phyloP scores from a whole-genome alignment of 495 filamentous ascomycete species.

The Trypethelium eluteriae region DNA sequence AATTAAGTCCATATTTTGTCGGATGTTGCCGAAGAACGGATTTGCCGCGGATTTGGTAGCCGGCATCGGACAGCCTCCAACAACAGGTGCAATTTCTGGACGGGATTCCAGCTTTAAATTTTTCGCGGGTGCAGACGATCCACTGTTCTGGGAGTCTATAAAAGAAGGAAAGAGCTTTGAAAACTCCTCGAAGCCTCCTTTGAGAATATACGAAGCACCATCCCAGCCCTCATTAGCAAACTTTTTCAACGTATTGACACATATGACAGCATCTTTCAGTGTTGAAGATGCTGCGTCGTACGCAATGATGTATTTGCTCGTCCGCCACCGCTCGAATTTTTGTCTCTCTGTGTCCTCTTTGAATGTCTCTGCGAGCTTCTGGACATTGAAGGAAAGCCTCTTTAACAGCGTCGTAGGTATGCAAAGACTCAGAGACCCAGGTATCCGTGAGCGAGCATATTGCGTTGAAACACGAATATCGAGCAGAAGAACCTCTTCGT shows the following conservation, averaged over 20 bases:
- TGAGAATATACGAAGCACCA: constrained; percentile 64
- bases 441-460: constrained; percentile 65
- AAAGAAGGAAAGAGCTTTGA: constrained; percentile 44
- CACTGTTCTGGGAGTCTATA: constrained; percentile 34
- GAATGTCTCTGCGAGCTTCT: constrained; percentile 83
- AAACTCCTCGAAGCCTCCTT: constrained; percentile 48
- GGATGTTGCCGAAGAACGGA: constrained; percentile 92
- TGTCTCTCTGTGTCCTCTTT: constrained; percentile 62
- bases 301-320: constrained; percentile 68
- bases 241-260: constrained; percentile 83
- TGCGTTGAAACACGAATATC: constrained; percentile 84
- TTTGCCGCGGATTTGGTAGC: constrained; percentile 58
- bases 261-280: constrained; percentile 65
- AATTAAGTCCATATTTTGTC: constrained; percentile 93
- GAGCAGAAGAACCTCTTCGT: constrained; percentile 60
- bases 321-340: constrained; percentile 70
- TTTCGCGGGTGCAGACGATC: constrained; percentile 38
- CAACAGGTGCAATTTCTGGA: constrained; percentile 61
- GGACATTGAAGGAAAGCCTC: constrained; percentile 80
- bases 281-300: constrained; percentile 75
- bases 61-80: constrained; percentile 81
- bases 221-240: constrained; percentile 78
- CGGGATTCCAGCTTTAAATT: constrained; percentile 31
- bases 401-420: constrained; percentile 93
- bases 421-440: constrained; percentile 79